Base-by-base conservation (phyloP, 1,284 basidiomycete genomes). In the Cutaneotrichosporon cutaneum region DNA sequence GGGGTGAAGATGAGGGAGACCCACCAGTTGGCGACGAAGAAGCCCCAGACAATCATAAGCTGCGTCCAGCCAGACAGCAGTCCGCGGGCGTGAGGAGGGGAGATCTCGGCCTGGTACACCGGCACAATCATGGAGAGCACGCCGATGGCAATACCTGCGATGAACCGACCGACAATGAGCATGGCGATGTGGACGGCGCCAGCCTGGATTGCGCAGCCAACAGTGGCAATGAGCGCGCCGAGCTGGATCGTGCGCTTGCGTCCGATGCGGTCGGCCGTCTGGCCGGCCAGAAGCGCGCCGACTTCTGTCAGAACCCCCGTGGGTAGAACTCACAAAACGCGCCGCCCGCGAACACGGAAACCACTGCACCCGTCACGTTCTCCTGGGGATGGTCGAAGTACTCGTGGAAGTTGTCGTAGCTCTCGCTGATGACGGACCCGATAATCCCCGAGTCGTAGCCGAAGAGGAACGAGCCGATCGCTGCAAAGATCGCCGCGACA, bases 41-140 rank as follows among this genome's bases (percentile, higher is more conserved):
- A 59, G 30, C 58, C 58, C 4, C 13, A 18, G 24, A 27, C 85
- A 68, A 86, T 87, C 69, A 73, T 72, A 30, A 71, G 60, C 69
- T 88, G 86, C 5, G 85, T 85, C 62, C 88, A 80, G n/a, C 87
- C 87, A 4, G 88, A 85, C 35, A 88, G 78, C 59, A 88, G 85
- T 2, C 87, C 86, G 67, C 86, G 84, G 54, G 84, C 83, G 66
- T 84, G 82, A 0, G 86, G 85, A 16, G 86, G 86, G 3, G 85
- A 84, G 50, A 88, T 85, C 73, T 87, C 87, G 16, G 61, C 57
- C 50, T 70, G 69, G 64, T 76, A 77, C 24, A 75, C 56, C 10
- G 74, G 72, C 11, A 87, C 85, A 1, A 86, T 85, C 83, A 85
- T 85, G 1, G 84, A 85, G n/a, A 87, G 75, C 5, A 74, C 77